phyloP scores from a whole-genome alignment of 1,284 basidiomycete genomes.

The Phylloboletellus chloephorus region DNA sequence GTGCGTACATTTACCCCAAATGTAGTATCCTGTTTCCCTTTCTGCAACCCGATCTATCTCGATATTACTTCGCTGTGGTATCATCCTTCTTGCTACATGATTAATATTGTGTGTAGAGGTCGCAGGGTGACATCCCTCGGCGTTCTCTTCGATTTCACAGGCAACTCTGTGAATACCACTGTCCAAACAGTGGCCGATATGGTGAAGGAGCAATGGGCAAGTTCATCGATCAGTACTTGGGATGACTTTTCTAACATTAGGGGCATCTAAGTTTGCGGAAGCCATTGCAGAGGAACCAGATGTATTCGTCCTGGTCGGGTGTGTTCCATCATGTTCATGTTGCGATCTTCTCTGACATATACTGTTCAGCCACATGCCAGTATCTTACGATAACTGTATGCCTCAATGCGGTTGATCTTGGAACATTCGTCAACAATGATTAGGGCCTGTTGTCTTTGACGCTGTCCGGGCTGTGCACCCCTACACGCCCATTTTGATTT shows the following conservation, averaged over 20 bases:
- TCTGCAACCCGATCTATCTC: not conserved
- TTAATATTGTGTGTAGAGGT: constrained; percentile 40
- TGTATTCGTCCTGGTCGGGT: constrained; percentile 72
- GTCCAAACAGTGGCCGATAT: constrained; percentile 70
- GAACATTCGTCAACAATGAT: not conserved
- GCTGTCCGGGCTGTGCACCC: constrained; percentile 71
- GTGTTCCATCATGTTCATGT: constrained; percentile 19
- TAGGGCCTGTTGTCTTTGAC: constrained; percentile 67
- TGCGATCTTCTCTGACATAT: not conserved
- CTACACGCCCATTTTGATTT: constrained; percentile 69
- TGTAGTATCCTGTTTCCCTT: not conserved
- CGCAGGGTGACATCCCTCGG: constrained; percentile 74
- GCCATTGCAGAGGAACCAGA: constrained; percentile 79
- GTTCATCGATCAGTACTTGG: constrained; percentile 7
- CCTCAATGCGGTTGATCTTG: not conserved
- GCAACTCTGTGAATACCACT: constrained; percentile 61
- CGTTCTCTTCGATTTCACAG: constrained; percentile 72
- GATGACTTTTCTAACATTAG: not conserved
- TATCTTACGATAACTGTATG: constrained; percentile 56
- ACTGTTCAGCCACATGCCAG: constrained; percentile 60
- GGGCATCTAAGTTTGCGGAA: constrained; percentile 54
- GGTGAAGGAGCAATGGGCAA: constrained; percentile 70
- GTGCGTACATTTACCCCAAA: constrained; percentile 36
- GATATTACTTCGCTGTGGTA: not conserved
- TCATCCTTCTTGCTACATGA: not conserved